phyloP scores from a whole-genome alignment of 192 early-diverging fungal genomes.

The Cladochytrium replicatum region DNA sequence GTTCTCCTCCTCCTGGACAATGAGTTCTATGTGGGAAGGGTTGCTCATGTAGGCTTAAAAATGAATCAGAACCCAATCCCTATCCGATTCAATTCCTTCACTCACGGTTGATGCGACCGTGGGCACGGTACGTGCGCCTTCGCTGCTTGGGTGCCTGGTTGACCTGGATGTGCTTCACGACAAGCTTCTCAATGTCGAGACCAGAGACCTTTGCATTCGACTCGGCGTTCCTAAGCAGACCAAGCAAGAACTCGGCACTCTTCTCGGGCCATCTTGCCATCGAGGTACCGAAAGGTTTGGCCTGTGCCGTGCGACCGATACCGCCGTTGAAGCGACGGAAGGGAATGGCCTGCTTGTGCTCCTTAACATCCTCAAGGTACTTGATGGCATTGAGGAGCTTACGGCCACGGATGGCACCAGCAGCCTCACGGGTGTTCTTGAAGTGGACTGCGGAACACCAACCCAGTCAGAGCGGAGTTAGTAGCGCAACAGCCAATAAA shows the following conservation, averaged over 20 bases:
- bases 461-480: neutral
- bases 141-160: conserved; percentile 97
- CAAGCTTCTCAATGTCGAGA: conserved; percentile 75
- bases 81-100: conserved; percentile 3
- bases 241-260: conserved; percentile 86
- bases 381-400: conserved; percentile 83
- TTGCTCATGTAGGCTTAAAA: conserved; percentile 74
- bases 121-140: conserved; percentile 95
- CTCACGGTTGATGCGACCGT: conserved; percentile 85
- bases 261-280: conserved; percentile 96
- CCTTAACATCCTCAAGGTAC: conserved; percentile 90
- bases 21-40: conserved; percentile 95
- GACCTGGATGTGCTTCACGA: conserved; percentile 92
- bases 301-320: conserved; percentile 95
- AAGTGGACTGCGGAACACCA: conserved; percentile 41
- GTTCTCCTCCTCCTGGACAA: conserved; percentile 81
- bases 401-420: conserved; percentile 84
- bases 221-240: conserved; percentile 94
- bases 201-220: conserved; percentile 87
- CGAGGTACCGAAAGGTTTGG: conserved; percentile 81
- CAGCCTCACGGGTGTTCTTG: conserved; percentile 98
- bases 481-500: neutral
- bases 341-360: conserved; percentile 94
- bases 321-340: conserved; percentile 96
- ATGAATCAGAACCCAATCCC: conserved; percentile 5